phyloP scores from a whole-genome alignment of 768 basidiomycete genomes.

The Xanthoconium purpureum region DNA sequence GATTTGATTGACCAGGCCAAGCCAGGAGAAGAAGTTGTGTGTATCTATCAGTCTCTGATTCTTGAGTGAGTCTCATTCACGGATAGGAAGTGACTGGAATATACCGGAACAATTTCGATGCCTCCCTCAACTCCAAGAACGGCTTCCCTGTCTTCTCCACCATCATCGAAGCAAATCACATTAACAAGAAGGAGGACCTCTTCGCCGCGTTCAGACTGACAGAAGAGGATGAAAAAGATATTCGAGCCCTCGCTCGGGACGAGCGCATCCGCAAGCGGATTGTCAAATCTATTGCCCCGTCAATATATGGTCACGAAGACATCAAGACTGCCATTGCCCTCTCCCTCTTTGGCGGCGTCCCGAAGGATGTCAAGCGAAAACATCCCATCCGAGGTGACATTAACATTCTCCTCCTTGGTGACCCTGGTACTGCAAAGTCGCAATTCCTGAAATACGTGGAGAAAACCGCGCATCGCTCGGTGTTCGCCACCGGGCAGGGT shows the following conservation, averaged over 20 bases:
- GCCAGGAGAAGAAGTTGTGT: conserved; percentile 95
- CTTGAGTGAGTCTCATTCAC: conserved; percentile 7
- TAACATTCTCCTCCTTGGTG: conserved; percentile 92
- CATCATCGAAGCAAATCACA: conserved; percentile 95
- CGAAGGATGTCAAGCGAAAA: conserved; percentile 96
- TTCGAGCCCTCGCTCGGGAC: conserved; percentile 81
- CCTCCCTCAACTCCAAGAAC: conserved; percentile 96
- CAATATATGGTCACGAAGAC: conserved; percentile 98
- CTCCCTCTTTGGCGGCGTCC: conserved; percentile 89
- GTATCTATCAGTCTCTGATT: conserved; percentile 29
- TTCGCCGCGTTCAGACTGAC: conserved; percentile 98
- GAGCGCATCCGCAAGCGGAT: conserved; percentile 96
- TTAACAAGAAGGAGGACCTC: conserved; percentile 98
- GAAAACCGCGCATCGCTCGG: conserved; percentile 96
- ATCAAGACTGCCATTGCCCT: conserved; percentile 98
- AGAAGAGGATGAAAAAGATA: conserved; percentile 94
- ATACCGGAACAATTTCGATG: conserved; percentile 98
- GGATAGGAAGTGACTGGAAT: conserved; percentile 93
- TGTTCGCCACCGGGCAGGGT: conserved; percentile 98
- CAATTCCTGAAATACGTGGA: conserved; percentile 99
- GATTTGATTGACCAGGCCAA: conserved; percentile 98
- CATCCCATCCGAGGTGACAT: conserved; percentile 97
- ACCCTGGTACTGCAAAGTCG: conserved; percentile 98
- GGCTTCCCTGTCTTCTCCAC: conserved; percentile 99
- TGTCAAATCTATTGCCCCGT: conserved; percentile 97